Percentiles rank a stretch among this genome's conserved stretches.
Evolutionary conservation across 768 basidiomycete genomes (phyloP).

Genomic region (Hypholoma fasciculare): DNA sequence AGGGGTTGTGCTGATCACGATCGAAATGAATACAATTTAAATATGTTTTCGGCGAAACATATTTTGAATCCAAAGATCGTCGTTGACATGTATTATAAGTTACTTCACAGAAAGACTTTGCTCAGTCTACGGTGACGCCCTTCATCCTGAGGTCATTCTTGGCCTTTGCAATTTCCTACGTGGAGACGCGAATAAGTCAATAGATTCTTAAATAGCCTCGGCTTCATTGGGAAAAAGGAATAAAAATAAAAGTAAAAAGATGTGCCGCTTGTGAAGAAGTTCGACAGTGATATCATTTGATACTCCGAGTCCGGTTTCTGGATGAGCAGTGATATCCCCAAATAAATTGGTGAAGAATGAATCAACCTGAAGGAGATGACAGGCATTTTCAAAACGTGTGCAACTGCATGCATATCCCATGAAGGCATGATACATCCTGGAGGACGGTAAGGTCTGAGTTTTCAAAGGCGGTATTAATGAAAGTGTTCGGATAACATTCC

Average conservation of each 20-base stretch:
- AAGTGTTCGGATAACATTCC: too few species aligned
- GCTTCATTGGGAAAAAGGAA: too few species aligned
- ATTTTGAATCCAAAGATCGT: neutral
- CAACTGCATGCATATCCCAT: too few species aligned
- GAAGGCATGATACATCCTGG: too few species aligned
- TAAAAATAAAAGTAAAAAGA: too few species aligned
- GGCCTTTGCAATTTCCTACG: constrained; percentile 57
- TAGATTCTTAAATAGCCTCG: neutral
- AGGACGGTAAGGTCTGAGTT: too few species aligned
- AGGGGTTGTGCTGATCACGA: too few species aligned
- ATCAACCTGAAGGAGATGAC: neutral
- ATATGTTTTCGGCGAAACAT: neutral
- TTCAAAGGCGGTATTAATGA: too few species aligned
- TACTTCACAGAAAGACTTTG: neutral
- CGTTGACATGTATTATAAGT: neutral
- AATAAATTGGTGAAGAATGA: neutral
- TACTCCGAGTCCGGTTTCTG: too few species aligned
- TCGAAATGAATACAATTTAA: neutral
- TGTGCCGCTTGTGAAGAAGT: too few species aligned
- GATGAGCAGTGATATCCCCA: constrained; percentile 5
- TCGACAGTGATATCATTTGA: too few species aligned
- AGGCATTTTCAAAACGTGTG: neutral
- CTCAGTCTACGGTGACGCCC: constrained; percentile 60
- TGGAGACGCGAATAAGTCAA: neutral
- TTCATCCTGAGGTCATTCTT: constrained; percentile 56